Evolutionary conservation across 148 eudicot genomes (phyloP).

Genomic region (Fagopyrum esculentum): DNA sequence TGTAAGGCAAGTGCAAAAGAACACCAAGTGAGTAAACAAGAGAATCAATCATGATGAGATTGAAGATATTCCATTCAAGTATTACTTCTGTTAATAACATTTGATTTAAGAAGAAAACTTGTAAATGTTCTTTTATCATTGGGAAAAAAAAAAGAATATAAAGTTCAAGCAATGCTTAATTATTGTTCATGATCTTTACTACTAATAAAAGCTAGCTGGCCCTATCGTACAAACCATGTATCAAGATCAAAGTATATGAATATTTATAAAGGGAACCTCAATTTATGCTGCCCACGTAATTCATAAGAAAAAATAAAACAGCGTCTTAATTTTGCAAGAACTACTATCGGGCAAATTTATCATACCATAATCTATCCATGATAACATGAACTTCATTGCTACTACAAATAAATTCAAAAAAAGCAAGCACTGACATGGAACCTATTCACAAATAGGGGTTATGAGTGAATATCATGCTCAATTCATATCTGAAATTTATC

Average conservation of each 20-base stretch:
- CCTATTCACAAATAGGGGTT: not conserved
- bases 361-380: not conserved
- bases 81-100: not conserved
- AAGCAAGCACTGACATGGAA: not conserved
- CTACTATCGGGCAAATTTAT: not conserved
- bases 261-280: not conserved
- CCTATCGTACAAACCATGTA: not conserved
- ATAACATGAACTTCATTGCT: not conserved
- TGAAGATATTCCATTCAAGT: conserved; percentile 2
- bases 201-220: not conserved
- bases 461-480: not conserved
- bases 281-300: not conserved
- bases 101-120: not conserved
- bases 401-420: not conserved
- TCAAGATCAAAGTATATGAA: not conserved
- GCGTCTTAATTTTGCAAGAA: too few species aligned
- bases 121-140: not conserved
- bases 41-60: not conserved
- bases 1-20: conserved; percentile 19
- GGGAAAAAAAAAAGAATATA: not conserved
- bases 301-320: not conserved
- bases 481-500: not conserved
- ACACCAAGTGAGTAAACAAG: conserved; percentile 5
- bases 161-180: not conserved
- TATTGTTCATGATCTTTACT: not conserved